phyloP scores from a whole-genome alignment of 2,329 filamentous ascomycete genomes.

The Hypoxylon sp. region DNA sequence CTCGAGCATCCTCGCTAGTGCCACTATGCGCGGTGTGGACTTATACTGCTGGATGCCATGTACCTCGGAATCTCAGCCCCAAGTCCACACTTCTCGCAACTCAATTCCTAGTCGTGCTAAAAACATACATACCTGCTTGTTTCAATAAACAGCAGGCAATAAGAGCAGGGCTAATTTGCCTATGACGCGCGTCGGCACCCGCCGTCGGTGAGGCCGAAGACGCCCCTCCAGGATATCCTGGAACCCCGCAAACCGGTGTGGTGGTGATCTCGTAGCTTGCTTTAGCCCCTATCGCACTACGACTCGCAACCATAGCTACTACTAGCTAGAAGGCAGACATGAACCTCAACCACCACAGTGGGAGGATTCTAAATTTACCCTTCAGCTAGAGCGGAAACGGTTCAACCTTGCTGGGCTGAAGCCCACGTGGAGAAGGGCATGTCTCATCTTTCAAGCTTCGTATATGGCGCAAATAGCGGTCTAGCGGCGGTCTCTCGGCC shows the following conservation, averaged over 20 bases:
- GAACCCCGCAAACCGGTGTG: neutral
- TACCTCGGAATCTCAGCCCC: neutral
- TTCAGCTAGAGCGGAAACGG: conserved; percentile 7
- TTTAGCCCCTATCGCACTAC: neutral
- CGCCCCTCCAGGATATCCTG: neutral
- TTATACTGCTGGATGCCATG: neutral
- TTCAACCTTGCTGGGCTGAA: conserved; percentile 7
- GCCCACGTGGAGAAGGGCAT: conserved; percentile 12
- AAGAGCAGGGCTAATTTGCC: neutral
- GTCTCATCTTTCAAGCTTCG: conserved; percentile 14
- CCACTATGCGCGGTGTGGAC: neutral
- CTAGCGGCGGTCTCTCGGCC: conserved; percentile 11
- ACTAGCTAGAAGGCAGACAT: neutral
- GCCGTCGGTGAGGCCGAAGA: neutral
- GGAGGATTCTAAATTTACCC: conserved; percentile 16
- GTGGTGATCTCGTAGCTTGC: neutral
- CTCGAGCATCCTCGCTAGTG: neutral
- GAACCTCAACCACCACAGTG: conserved; percentile 13
- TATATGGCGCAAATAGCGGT: conserved; percentile 23
- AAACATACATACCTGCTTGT: neutral
- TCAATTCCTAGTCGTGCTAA: neutral
- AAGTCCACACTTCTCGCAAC: neutral
- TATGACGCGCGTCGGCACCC: neutral
- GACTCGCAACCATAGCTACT: no score
- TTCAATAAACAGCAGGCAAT: neutral